Percentiles rank a stretch among this genome's conserved stretches.
phyloP scores from a whole-genome alignment of 768 basidiomycete genomes.

The Serendipita indica region DNA sequence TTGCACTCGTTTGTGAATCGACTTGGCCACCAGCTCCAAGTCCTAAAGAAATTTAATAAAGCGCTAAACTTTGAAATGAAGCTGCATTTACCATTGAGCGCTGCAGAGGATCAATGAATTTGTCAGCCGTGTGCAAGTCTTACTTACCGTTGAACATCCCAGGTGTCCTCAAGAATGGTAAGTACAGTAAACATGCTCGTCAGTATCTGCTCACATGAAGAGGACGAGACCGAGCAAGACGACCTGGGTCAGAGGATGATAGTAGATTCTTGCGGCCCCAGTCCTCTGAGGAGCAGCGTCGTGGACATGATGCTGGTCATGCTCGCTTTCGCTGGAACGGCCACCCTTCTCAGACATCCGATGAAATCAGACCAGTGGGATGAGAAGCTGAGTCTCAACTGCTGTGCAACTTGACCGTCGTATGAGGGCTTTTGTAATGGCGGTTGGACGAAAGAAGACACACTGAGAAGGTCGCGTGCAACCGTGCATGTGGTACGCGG shows the following conservation, averaged over 20 bases:
- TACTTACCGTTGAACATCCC: constrained; percentile 70
- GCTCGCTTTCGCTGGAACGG: too few species aligned
- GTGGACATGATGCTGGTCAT: too few species aligned
- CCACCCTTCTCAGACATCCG: too few species aligned
- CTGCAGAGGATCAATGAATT: not conserved
- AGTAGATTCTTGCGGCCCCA: constrained; percentile 37
- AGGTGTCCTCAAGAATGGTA: constrained; percentile 18
- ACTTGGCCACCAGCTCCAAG: constrained; percentile 69
- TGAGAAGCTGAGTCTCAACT: too few species aligned
- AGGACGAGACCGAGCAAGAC: constrained; percentile 59
- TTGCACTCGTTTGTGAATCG: constrained; percentile 47
- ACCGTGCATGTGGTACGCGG: too few species aligned
- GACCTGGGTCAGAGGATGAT: constrained; percentile 41
- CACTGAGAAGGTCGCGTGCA: too few species aligned
- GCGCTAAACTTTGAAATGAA: not conserved
- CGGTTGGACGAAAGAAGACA: too few species aligned
- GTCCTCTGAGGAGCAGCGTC: not conserved
- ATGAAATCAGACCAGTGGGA: too few species aligned
- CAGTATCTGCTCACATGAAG: constrained; percentile 25
- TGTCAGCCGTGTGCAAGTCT: not conserved
- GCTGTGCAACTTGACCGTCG: too few species aligned
- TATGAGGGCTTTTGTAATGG: too few species aligned
- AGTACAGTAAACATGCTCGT: not conserved
- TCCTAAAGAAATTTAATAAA: constrained; percentile 21
- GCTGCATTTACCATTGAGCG: constrained; percentile 11